Percentiles rank a stretch among this genome's conserved stretches.
These are phyloP conservation scores for Starmerella stigmatis DNA, from an alignment of 805 yeast species.

Conservation along the genomic window DNA sequence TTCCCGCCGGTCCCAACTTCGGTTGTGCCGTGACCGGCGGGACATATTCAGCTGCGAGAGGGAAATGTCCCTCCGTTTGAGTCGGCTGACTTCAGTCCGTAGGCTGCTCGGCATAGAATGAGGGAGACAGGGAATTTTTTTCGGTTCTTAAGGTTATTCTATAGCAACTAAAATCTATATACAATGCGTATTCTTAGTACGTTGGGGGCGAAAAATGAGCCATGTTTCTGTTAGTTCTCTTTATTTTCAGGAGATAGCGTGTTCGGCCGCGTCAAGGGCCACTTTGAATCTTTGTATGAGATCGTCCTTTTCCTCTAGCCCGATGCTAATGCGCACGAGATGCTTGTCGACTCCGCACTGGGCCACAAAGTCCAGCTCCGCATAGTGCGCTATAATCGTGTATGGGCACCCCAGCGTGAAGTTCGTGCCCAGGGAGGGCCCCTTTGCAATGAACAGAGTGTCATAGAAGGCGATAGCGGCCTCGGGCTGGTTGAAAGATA, in stretches of 20 bases:
- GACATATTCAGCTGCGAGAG: slow-evolving; percentile 19
- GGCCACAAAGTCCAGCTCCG: slow-evolving; percentile 67
- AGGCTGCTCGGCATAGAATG: slow-evolving; percentile 21
- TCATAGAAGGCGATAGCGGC: slow-evolving; percentile 70
- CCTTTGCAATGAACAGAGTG: slow-evolving; percentile 59
- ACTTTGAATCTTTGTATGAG: slow-evolving; percentile 41
- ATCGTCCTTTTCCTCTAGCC: slow-evolving; percentile 61
- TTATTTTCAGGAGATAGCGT: slow-evolving; percentile 6
- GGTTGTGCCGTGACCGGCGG: background rate
- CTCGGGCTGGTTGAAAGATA: slow-evolving; percentile 53
- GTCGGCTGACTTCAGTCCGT: slow-evolving; percentile 17
- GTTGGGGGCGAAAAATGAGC: no score
- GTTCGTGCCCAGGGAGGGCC: slow-evolving; percentile 85
- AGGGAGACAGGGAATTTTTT: slow-evolving; percentile 15
- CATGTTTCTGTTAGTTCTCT: background rate
- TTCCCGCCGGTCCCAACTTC: background rate
- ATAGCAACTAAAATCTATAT: no score
- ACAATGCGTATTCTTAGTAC: no score
- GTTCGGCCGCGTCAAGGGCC: slow-evolving; percentile 37
- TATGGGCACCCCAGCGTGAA: slow-evolving; percentile 86
- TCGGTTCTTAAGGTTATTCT: no score
- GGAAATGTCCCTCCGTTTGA: slow-evolving; percentile 20
- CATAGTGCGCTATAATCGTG: slow-evolving; percentile 73
- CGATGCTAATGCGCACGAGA: slow-evolving; percentile 72
- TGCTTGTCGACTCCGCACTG: slow-evolving; percentile 74